Evolutionary conservation across 2,329 filamentous ascomycete genomes (phyloP).

Genomic region (Colletotrichum abscissum): DNA sequence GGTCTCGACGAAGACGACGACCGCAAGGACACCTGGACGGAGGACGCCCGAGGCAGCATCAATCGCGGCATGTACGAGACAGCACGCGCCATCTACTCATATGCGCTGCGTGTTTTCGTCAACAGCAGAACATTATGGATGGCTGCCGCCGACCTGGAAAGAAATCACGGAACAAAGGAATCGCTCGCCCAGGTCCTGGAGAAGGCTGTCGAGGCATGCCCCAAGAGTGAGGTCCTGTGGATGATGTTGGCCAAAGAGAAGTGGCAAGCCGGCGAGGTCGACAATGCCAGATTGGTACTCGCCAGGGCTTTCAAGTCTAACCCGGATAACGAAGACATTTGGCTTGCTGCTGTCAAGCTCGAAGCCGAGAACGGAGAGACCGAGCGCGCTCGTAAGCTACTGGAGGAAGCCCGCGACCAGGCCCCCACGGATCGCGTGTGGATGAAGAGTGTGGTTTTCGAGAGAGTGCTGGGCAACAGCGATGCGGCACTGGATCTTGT

Average conservation of each 20-base stretch:
- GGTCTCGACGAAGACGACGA: conserved; percentile 96
- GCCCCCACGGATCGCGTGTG: conserved; percentile 96
- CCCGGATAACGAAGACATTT: conserved; percentile 97
- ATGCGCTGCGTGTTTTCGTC: conserved; percentile 88
- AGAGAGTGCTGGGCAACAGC: conserved; percentile 82
- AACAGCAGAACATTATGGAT: conserved; percentile 91
- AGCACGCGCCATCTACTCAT: conserved; percentile 92
- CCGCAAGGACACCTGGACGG: conserved; percentile 94
- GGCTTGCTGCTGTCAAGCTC: conserved; percentile 94
- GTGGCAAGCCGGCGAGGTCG: conserved; percentile 87
- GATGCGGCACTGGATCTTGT: conserved; percentile 89
- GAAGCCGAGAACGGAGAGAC: conserved; percentile 90
- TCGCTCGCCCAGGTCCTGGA: conserved; percentile 87
- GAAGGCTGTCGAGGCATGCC: conserved; percentile 93
- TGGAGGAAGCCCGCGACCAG: conserved; percentile 85
- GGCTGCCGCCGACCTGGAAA: conserved; percentile 90
- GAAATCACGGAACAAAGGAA: conserved; percentile 87
- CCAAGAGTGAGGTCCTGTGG: conserved; percentile 92
- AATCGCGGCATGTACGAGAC: conserved; percentile 87
- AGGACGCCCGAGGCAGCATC: conserved; percentile 88
- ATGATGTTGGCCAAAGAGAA: conserved; percentile 96
- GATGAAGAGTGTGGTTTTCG: conserved; percentile 95
- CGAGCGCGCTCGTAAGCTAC: conserved; percentile 83
- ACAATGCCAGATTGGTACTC: conserved; percentile 87
- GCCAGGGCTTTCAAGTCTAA: conserved; percentile 94